Conservation (phyloP, 805 yeast species). For the Kodamaea sagamina region DNA sequence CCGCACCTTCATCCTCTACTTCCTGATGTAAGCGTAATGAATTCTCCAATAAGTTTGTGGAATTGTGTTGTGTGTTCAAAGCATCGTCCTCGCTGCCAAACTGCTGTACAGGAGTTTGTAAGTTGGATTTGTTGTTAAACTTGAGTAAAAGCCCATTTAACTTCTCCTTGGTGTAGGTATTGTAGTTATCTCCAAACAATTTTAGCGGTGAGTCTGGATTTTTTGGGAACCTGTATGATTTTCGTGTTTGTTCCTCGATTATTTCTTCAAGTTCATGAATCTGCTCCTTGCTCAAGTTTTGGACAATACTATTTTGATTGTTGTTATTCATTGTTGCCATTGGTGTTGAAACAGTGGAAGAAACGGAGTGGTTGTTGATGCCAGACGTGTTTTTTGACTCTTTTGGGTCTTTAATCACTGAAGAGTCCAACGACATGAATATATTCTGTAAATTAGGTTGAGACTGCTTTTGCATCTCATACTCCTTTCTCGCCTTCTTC, state of each 20-base stretch:
- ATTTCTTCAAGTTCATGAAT: slow-evolving; percentile 26
- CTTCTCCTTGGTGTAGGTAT: slow-evolving; percentile 42
- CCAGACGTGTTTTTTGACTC: slow-evolving; percentile 10
- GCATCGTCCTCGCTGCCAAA: neutral
- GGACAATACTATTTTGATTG: slow-evolving; percentile 1
- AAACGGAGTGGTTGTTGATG: slow-evolving; percentile 24
- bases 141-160: slow-evolving; percentile 29
- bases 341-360: slow-evolving; percentile 43
- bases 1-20: neutral
- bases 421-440: slow-evolving; percentile 27
- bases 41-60: slow-evolving; percentile 2
- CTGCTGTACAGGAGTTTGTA: slow-evolving; percentile 15
- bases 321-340: slow-evolving; percentile 25
- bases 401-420: slow-evolving; percentile 7
- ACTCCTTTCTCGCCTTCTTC: slow-evolving; percentile 34
- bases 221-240: slow-evolving; percentile 20
- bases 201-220: slow-evolving; percentile 45
- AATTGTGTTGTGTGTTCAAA: slow-evolving; percentile 6
- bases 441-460: slow-evolving; percentile 34
- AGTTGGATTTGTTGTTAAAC: slow-evolving; percentile 20
- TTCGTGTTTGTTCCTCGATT: slow-evolving; percentile 24
- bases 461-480: slow-evolving; percentile 24
- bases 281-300: slow-evolving; percentile 16
- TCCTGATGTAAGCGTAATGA: neutral
- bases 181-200: slow-evolving; percentile 39